These are phyloP conservation scores for Exidia glandulosa DNA, from an alignment of 768 basidiomycete genomes.

Conservation along the genomic window DNA sequence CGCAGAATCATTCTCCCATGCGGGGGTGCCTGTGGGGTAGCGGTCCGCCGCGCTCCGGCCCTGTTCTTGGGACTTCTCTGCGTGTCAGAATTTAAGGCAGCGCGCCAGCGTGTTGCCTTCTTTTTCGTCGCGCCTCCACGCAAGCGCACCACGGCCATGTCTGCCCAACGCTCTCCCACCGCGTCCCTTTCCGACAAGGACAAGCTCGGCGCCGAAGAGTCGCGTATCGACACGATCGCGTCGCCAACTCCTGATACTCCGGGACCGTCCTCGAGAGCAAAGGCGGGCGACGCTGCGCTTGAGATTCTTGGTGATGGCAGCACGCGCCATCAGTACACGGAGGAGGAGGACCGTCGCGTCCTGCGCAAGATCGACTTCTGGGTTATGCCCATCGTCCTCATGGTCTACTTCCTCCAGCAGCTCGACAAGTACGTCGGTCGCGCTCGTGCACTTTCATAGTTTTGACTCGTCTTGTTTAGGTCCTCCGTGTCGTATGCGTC, in stretches of 20 bases:
- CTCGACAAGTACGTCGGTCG: constrained; percentile 27
- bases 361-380: constrained; percentile 27
- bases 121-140: too few relatives aligned
- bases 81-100: too few relatives aligned
- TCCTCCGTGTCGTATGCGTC: constrained; percentile 38
- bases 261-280: neutral
- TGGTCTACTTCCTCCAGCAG: constrained; percentile 32
- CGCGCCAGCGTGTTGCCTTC: too few relatives aligned
- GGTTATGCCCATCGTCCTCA: constrained; percentile 21
- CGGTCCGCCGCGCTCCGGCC: too few relatives aligned
- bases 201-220: neutral
- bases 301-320: constrained; percentile 18
- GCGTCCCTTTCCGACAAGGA: neutral
- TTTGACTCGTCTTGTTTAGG: constrained; percentile 9
- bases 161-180: neutral
- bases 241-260: neutral
- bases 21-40: too few relatives aligned
- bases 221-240: neutral
- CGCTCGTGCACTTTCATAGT: neutral
- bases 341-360: constrained; percentile 22
- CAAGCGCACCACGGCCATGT: neutral
- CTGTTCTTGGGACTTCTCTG: too few relatives aligned
- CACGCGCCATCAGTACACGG: constrained; percentile 16
- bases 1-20: too few relatives aligned
- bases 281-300: constrained; percentile 22